These are phyloP conservation scores for carrot (Daucus carota) DNA, from an alignment of 129 eudicot species.

Conservation along the genomic window DH1_v3.0 NC_030387.2:38416501-38417000, in stretches of 20 bases:
- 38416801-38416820: conserved; percentile 25
- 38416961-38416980: conserved; percentile 50
- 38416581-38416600: background rate
- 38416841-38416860: conserved; percentile 26
- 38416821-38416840: conserved; percentile 16
- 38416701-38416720: conserved; percentile 14
- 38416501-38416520: background rate
- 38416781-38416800: no score
- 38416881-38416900: background rate
- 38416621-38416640: conserved; percentile 35
- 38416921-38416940: background rate
- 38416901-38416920: background rate
- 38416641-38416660: conserved; percentile 89
- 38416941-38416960: conserved; percentile 20
- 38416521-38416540: background rate
- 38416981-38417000: conserved; percentile 23
- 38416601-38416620: conserved; percentile 13
- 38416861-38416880: conserved; percentile 32
- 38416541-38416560: background rate
- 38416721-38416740: conserved; percentile 19
- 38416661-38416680: conserved; percentile 85
- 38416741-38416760: background rate
- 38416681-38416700: conserved; percentile 43
- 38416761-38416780: background rate
- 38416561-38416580: background rate